Evolutionary conservation across 2,329 filamentous ascomycete species (phyloP).

Genomic region (Thelonectria blattea): DNA sequence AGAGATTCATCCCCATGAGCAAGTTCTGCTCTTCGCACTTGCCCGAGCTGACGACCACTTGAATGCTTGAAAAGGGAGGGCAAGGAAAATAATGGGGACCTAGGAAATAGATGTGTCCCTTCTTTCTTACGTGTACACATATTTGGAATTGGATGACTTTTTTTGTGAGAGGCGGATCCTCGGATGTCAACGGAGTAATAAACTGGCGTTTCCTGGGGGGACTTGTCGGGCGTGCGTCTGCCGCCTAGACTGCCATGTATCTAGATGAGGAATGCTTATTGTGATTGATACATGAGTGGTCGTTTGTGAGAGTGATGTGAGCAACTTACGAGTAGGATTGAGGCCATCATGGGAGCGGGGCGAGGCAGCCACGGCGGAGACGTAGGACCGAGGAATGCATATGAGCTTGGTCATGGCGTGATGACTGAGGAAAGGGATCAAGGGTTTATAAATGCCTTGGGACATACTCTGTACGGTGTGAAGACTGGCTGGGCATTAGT

Average conservation of each 20-base stretch:
- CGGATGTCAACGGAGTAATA: not conserved
- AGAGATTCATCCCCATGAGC: not conserved
- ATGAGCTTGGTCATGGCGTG: not conserved
- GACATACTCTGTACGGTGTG: not conserved
- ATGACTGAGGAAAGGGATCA: not conserved
- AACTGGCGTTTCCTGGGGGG: not conserved
- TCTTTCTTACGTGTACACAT: not conserved
- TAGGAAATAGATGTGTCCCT: not conserved
- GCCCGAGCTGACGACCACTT: not conserved
- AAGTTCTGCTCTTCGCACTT: not conserved
- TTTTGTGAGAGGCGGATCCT: not conserved
- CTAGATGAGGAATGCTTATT: not conserved
- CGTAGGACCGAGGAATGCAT: not conserved
- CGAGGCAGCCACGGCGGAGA: not conserved
- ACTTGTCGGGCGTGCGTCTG: not conserved
- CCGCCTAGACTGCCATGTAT: not conserved
- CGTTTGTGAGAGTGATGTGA: not conserved
- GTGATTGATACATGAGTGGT: not conserved
- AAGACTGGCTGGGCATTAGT: not conserved
- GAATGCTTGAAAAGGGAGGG: not conserved
- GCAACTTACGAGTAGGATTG: not conserved
- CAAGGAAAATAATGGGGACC: not conserved
- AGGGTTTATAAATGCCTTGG: not conserved
- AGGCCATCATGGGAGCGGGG: not conserved
- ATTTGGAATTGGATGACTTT: not conserved